These are phyloP conservation scores for Boehmeria nivea DNA, from an alignment of 306 rosid genomes.

Conservation along the genomic window DNA sequence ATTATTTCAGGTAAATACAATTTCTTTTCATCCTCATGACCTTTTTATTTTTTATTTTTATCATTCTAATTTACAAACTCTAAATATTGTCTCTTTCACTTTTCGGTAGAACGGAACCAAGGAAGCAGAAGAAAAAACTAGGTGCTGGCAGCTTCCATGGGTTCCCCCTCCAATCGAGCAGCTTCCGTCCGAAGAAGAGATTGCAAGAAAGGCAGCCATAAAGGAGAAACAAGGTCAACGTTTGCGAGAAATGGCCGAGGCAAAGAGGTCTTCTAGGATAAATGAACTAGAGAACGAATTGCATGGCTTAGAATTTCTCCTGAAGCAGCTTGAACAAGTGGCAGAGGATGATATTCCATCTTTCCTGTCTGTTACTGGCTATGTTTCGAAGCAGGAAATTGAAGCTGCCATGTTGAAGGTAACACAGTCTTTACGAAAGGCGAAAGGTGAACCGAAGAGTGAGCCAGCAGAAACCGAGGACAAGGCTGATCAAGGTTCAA, in stretches of 20 bases:
- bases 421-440: slow-evolving; percentile 70
- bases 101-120: slow-evolving; percentile 55
- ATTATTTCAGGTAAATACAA: slow-evolving; percentile 62
- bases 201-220: slow-evolving; percentile 97
- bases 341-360: slow-evolving; percentile 51
- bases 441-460: slow-evolving; percentile 79
- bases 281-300: slow-evolving; percentile 89
- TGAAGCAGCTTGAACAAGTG: slow-evolving; percentile 77
- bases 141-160: slow-evolving; percentile 98
- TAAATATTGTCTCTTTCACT: slow-evolving; percentile 12
- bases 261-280: slow-evolving; percentile 80
- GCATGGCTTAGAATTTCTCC: slow-evolving; percentile 78
- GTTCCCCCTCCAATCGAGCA: slow-evolving; percentile 88
- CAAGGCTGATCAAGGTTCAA: slow-evolving; percentile 41
- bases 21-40: slow-evolving; percentile 13
- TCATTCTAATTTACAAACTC: slow-evolving; percentile 10
- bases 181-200: slow-evolving; percentile 94
- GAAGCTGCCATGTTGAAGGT: slow-evolving; percentile 69
- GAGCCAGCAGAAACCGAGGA: slow-evolving; percentile 72
- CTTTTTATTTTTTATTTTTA: neutral
- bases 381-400: slow-evolving; percentile 78
- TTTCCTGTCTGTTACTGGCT: slow-evolving; percentile 79
- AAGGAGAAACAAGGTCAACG: slow-evolving; percentile 94
- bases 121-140: slow-evolving; percentile 83
- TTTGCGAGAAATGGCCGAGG: slow-evolving; percentile 97